phyloP scores from a whole-genome alignment of 163 green algal species.

The Chlorella variabilis region DNA sequence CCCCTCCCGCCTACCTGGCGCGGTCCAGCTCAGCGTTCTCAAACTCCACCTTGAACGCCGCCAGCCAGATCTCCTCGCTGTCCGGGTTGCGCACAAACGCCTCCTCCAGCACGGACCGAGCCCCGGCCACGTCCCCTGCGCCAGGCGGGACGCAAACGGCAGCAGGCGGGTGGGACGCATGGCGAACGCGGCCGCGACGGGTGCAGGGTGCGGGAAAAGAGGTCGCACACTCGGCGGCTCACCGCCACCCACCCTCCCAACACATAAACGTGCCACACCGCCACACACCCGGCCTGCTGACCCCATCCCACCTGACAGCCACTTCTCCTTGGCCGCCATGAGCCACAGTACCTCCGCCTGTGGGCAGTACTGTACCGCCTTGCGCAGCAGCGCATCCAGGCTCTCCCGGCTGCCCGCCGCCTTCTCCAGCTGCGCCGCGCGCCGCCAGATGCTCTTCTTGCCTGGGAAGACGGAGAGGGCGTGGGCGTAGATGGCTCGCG shows the following conservation, averaged over 20 bases:
- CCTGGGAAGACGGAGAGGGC: conserved; percentile 62
- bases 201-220: too few species aligned
- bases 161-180: too few species aligned
- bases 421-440: conserved; percentile 93
- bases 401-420: conserved; percentile 72
- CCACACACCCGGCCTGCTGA: conserved; percentile 46
- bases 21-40: conserved; percentile 76
- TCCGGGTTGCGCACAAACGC: conserved; percentile 92
- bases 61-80: conserved; percentile 96
- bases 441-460: conserved; percentile 88
- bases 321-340: conserved; percentile 97
- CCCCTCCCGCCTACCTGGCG: conserved; percentile 32
- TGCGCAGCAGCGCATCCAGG: conserved; percentile 83
- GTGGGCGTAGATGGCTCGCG: conserved; percentile 77
- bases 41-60: conserved; percentile 98
- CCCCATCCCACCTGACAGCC: conserved; percentile 75
- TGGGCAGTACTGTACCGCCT: conserved; percentile 81
- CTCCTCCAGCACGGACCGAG: conserved; percentile 79
- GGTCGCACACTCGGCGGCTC: too few species aligned
- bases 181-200: too few species aligned
- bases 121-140: conserved; percentile 76
- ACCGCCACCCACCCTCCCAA: too few species aligned
- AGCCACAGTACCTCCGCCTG: conserved; percentile 97
- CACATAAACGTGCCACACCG: not conserved
- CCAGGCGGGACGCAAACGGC: not conserved